Evolutionary conservation across 208 protist genomes (phyloP).

Genomic region (Trypanosoma congolense): DNA sequence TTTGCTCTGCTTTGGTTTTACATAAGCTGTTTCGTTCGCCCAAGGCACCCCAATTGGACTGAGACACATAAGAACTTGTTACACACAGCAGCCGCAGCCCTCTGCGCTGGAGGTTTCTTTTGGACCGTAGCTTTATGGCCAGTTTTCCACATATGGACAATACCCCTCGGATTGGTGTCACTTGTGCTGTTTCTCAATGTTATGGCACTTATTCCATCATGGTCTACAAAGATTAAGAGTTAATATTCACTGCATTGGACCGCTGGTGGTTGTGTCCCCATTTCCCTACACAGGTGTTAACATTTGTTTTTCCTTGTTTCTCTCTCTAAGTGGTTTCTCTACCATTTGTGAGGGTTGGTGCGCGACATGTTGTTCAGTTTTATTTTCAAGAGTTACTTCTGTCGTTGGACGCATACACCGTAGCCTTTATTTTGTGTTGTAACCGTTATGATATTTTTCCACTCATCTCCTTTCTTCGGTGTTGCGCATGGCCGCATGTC

Average conservation of each 20-base stretch:
- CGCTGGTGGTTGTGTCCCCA: no score
- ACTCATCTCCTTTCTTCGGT: no score
- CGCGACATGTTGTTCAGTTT: no score
- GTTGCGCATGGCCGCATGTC: no score
- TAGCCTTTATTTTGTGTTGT: no score
- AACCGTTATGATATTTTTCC: no score
- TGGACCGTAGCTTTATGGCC: conserved; percentile 78
- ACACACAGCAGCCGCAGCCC: conserved; percentile 29
- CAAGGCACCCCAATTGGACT: conserved; percentile 57
- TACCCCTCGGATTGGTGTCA: conserved; percentile 33
- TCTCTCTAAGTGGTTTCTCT: conserved; percentile 1
- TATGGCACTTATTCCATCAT: conserved; percentile 13
- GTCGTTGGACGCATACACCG: no score
- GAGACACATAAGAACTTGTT: conserved; percentile 56
- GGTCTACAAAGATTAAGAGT: conserved; percentile 15
- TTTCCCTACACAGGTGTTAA: no score
- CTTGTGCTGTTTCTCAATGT: conserved; percentile 18
- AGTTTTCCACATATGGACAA: conserved; percentile 47
- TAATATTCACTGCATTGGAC: no score
- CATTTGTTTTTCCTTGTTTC: conserved; percentile 9
- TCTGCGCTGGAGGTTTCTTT: conserved; percentile 28
- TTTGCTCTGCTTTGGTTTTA: conserved; percentile 76
- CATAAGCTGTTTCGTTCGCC: conserved; percentile 40
- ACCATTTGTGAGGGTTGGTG: no score
- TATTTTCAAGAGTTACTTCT: no score